Evolutionary conservation across 805 yeast species (phyloP).

Genomic region (Wickerhamomyces chambardii): DNA sequence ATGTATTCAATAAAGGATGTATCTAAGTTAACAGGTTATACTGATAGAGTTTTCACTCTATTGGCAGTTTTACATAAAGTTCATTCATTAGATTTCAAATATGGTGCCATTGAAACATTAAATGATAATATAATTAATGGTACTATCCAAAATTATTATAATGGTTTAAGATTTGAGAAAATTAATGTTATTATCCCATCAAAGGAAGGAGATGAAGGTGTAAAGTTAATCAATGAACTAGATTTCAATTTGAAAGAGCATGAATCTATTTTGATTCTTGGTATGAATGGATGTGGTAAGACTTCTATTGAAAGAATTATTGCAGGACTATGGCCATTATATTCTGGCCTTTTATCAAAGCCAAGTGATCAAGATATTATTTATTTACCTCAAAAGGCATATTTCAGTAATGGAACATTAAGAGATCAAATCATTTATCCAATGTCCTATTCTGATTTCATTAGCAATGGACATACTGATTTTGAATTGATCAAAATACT

Average conservation of each 20-base stretch:
- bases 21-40: conserved; percentile 84
- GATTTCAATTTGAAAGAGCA: conserved; percentile 40
- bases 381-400: conserved; percentile 81
- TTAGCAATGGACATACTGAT: conserved; percentile 64
- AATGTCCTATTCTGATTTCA: conserved; percentile 65
- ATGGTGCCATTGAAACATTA: conserved; percentile 17
- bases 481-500: conserved; percentile 57
- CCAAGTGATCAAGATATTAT: conserved; percentile 64
- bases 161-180: conserved; percentile 76
- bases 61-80: conserved; percentile 75
- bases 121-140: conserved; percentile 50
- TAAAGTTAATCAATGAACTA: conserved; percentile 51
- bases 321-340: conserved; percentile 90
- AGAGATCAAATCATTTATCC: conserved; percentile 93
- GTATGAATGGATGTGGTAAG: conserved; percentile 87
- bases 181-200: conserved; percentile 79
- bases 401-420: conserved; percentile 74
- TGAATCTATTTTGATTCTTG: conserved; percentile 70
- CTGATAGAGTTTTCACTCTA: conserved; percentile 75
- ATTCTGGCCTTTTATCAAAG: conserved; percentile 71
- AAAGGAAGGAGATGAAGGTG: conserved; percentile 47
- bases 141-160: conserved; percentile 67
- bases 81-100: conserved; percentile 44
- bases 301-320: conserved; percentile 76
- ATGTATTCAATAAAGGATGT: conserved; percentile 93